Conservation (phyloP, 495 filamentous ascomycete genomes). For the Neurospora sp. region DNA sequence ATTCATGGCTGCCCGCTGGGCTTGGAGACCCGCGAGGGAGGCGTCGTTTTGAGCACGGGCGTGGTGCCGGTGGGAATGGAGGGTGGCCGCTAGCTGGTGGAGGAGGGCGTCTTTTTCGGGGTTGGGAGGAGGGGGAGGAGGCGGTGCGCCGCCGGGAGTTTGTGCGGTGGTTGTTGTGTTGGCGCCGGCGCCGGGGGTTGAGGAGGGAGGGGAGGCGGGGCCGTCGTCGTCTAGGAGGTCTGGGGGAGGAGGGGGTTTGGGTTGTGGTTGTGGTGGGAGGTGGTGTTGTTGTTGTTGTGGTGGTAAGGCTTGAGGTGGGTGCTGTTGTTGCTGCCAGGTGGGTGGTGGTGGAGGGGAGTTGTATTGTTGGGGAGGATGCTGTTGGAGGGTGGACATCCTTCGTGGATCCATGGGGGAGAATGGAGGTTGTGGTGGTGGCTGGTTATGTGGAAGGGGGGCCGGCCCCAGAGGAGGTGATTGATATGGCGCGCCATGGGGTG, state of each 20-base stretch:
- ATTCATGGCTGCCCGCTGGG: slow-evolving; percentile 71
- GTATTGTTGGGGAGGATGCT: slow-evolving; percentile 11
- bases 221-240: slow-evolving; percentile 62
- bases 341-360: slow-evolving; percentile 10
- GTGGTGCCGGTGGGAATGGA: slow-evolving; percentile 54
- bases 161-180: slow-evolving; percentile 35
- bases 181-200: slow-evolving; percentile 37
- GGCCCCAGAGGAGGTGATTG: slow-evolving; percentile 5
- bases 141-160: slow-evolving; percentile 29
- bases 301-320: neutral
- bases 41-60: slow-evolving; percentile 56
- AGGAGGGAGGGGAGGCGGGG: slow-evolving; percentile 53
- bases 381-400: slow-evolving; percentile 18
- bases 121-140: slow-evolving; percentile 68
- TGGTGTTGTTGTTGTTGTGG: neutral
- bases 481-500: neutral
- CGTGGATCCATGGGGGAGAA: slow-evolving; percentile 18
- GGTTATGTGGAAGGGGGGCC: slow-evolving; percentile 16
- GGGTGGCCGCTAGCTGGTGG: slow-evolving; percentile 57
- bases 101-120: slow-evolving; percentile 90
- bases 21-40: slow-evolving; percentile 61
- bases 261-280: slow-evolving; percentile 5
- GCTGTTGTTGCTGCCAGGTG: slow-evolving; percentile 13
- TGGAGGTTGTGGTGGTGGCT: slow-evolving; percentile 20
- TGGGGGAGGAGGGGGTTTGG: slow-evolving; percentile 45